Evolutionary conservation across 768 basidiomycete genomes (phyloP).

Genomic region (Chalciporus chontae): DNA sequence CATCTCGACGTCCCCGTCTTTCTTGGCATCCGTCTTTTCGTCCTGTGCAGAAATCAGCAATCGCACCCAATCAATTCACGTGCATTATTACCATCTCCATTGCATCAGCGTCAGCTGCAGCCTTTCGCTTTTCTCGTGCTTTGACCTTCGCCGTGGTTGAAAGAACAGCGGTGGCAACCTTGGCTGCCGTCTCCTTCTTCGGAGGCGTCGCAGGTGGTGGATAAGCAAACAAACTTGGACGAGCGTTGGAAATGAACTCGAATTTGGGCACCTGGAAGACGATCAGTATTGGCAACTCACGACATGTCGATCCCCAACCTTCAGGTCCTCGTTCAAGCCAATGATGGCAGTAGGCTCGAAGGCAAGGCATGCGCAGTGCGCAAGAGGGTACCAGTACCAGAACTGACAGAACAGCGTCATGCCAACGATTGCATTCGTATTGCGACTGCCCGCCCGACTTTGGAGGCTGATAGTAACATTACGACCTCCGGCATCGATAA

Average conservation of each 20-base stretch:
- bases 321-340: slow-evolving; percentile 81
- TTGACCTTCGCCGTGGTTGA: slow-evolving; percentile 98
- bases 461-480: slow-evolving; percentile 94
- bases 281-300: slow-evolving; percentile 2
- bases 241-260: slow-evolving; percentile 86
- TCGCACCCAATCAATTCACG: neutral
- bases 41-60: slow-evolving; percentile 39
- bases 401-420: slow-evolving; percentile 98
- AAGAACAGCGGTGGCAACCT: slow-evolving; percentile 91
- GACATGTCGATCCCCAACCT: slow-evolving; percentile 43
- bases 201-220: slow-evolving; percentile 82
- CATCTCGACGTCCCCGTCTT: slow-evolving; percentile 73
- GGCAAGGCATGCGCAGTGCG: slow-evolving; percentile 87
- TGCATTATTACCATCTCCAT: slow-evolving; percentile 72
- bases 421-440: slow-evolving; percentile 95
- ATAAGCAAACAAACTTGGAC: slow-evolving; percentile 90
- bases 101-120: slow-evolving; percentile 70
- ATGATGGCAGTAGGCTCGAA: slow-evolving; percentile 97
- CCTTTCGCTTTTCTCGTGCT: slow-evolving; percentile 91
- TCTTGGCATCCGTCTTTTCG: slow-evolving; percentile 51
- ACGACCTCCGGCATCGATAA: slow-evolving; percentile 96
- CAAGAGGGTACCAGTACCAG: slow-evolving; percentile 99
- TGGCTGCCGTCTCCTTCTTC: slow-evolving; percentile 88
- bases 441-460: slow-evolving; percentile 88
- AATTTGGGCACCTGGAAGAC: slow-evolving; percentile 84